Conservation (phyloP, 2,329 filamentous ascomycete genomes). For the Paraphoma chrysanthemicola region DNA sequence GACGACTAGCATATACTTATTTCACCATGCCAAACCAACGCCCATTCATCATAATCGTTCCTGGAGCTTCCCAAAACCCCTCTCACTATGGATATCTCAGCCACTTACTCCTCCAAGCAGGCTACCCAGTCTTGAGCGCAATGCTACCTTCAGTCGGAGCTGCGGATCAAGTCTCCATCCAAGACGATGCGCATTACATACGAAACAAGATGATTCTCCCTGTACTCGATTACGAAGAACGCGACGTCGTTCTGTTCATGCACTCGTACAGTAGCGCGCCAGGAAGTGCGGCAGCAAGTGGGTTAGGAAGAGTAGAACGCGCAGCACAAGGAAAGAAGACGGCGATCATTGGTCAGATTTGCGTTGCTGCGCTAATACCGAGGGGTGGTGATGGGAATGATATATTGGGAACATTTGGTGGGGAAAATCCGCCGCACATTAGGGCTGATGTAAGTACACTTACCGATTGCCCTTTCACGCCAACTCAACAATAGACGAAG, state of each 20-base stretch:
- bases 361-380: slow-evolving; percentile 12
- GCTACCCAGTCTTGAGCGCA: slow-evolving; percentile 28
- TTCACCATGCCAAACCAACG: slow-evolving; percentile 16
- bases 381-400: slow-evolving; percentile 22
- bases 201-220: slow-evolving; percentile 20
- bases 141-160: slow-evolving; percentile 28
- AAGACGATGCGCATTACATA: slow-evolving; percentile 16
- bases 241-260: slow-evolving; percentile 21
- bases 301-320: slow-evolving; percentile 16
- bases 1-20: not conserved
- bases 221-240: slow-evolving; percentile 22
- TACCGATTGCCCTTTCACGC: not conserved
- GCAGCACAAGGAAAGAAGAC: slow-evolving; percentile 17
- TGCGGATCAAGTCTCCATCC: slow-evolving; percentile 11
- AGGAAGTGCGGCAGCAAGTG: slow-evolving; percentile 16
- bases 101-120: slow-evolving; percentile 27
- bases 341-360: slow-evolving; percentile 28
- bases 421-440: slow-evolving; percentile 24
- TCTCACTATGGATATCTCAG: slow-evolving; percentile 32
- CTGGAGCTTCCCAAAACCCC: slow-evolving; percentile 42
- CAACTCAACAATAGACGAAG: not conserved
- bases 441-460: slow-evolving; percentile 20
- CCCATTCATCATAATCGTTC: slow-evolving; percentile 43
- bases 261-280: slow-evolving; percentile 25
- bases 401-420: slow-evolving; percentile 19